Evolutionary conservation across 2,329 filamentous ascomycete species (phyloP), one percentile per base, ranked within the genome.

Genomic region (Leptosphaerulina australis): DNA sequence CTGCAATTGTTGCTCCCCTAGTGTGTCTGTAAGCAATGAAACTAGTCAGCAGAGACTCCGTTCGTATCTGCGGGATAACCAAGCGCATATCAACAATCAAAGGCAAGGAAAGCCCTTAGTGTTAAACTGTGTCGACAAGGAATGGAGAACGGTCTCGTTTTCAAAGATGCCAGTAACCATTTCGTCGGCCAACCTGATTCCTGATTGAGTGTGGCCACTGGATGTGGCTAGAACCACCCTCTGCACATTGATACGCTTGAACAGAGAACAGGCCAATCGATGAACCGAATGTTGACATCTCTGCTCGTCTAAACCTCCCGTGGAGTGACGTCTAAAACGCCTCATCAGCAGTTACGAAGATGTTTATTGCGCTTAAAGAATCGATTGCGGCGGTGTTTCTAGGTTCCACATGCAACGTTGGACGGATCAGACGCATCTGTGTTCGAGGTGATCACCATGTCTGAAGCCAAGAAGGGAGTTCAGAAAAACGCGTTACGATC

Each of bases 391-490:
- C 40, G 34, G 35, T 44, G 47, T 40, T 15, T 24, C 39, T 35
- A 40, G 29, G 29, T 18, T 21, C 40, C 47, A 44, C 47, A 35
- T 44, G 47, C 40, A 10, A 50, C 47, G 47, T 50, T 34, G 21
- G 34, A 50, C 47, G 28, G 47, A 39, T 50, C 47, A 50, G 47
- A 39, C 47, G 47, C 47, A 44, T 40, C 40, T 50, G 40, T 40
- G 38, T 31, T 37, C 20, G 29, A 28, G 39, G 28, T 50, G 39
- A 50, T 34, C 40, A 30, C 20, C 21, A 22, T 14, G 22, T 15
- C 8, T 31, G 25, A 15, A 38, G 26, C 34, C 20, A 21, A 28
- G 30, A 26, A 26, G 25, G 28, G 29, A n/a, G n/a, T n/a, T n/a
- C n/a, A n/a, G n/a, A n/a, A n/a, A n/a, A n/a, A n/a, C n/a, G n/a